Evolutionary conservation across 176 grass and related monocot species (phyloP).

Genomic region (Carex cristatella): DNA sequence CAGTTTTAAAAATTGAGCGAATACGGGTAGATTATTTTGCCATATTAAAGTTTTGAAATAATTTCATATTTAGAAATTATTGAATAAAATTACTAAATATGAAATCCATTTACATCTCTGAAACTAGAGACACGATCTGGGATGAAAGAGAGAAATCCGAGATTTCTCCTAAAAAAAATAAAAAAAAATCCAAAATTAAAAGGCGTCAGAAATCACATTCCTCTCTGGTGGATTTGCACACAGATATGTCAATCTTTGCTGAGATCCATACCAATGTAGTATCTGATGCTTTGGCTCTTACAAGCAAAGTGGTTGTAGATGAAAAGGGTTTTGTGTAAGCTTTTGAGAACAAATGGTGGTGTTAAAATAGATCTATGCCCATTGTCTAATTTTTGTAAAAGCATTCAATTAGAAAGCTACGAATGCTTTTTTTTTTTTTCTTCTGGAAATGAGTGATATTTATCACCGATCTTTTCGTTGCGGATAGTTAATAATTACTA

Average conservation of each 20-base stretch:
- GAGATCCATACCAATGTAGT: not conserved
- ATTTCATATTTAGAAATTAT: too few relatives aligned
- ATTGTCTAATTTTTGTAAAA: not conserved
- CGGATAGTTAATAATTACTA: too few relatives aligned
- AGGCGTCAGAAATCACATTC: slow-evolving; percentile 3
- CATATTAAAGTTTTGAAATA: too few relatives aligned
- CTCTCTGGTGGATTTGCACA: not conserved
- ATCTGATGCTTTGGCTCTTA: slow-evolving; percentile 54
- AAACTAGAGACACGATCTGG: not conserved
- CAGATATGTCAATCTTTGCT: not conserved
- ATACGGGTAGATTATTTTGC: too few relatives aligned
- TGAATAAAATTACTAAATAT: too few relatives aligned
- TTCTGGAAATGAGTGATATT: not conserved
- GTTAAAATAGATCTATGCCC: not conserved
- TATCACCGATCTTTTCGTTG: not conserved
- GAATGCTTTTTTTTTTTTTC: not conserved
- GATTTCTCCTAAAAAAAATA: too few relatives aligned
- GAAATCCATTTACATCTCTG: too few relatives aligned
- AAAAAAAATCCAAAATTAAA: not conserved
- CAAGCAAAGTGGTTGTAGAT: slow-evolving; percentile 57
- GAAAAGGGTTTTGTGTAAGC: not conserved
- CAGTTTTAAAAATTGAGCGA: too few relatives aligned
- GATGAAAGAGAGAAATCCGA: not conserved
- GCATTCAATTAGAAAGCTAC: not conserved
- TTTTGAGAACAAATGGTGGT: not conserved